Evolutionary conservation across 192 early-diverging fungal species (phyloP), one percentile per base, ranked within the genome.

Genomic region (Podila epigama): DNA sequence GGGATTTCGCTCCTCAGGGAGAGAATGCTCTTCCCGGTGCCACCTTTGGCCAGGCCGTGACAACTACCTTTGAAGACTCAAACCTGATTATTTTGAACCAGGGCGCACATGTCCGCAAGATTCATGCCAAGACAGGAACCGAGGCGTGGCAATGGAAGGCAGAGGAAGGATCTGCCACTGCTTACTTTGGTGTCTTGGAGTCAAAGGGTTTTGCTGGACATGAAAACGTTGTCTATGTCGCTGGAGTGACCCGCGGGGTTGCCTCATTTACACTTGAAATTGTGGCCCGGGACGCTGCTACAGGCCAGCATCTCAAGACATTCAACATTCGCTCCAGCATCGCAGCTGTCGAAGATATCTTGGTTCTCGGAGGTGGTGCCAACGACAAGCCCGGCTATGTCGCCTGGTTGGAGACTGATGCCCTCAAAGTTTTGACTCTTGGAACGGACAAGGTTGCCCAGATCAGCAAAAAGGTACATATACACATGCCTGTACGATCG

Each of bases 1-100:
- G 81, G 83, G 86, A 87, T 34, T 53, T 80, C 31, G 54, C 75
- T 20, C 71, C 75, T 12, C 40, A 68, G 13, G 55, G 68, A n/a
- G 69, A 62, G 33, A 70, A 40, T 35, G 29, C 51, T 37, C n/a
- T 57, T 27, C 61, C 56, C 6, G 61, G 48, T 6, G 25, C 37
- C 1, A n/a, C n/a, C 28, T 68, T 77, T 63, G 73, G 73, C 27
- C 73, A 77, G 33, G 63, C 64, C 28, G 69, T 53, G 25, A 62
- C 72, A 12, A 54, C 61, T 15, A 79, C 70, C 27, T 62, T 58
- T 8, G 82, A 79, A 11, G 80, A 72, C 31, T 63, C 60, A n/a
- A 68, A 80, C 28, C 31, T 80, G 41, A 61, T 80, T 48, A 64
- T 80, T 27, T 51, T 80, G 42, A 72, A 72, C 58, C 15, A 70